A percentile compares a stretch with the other conserved stretches of the same genome.
phyloP scores from a whole-genome alignment of 2,329 filamentous ascomycete species.

The Ascochyta lentis region DNA sequence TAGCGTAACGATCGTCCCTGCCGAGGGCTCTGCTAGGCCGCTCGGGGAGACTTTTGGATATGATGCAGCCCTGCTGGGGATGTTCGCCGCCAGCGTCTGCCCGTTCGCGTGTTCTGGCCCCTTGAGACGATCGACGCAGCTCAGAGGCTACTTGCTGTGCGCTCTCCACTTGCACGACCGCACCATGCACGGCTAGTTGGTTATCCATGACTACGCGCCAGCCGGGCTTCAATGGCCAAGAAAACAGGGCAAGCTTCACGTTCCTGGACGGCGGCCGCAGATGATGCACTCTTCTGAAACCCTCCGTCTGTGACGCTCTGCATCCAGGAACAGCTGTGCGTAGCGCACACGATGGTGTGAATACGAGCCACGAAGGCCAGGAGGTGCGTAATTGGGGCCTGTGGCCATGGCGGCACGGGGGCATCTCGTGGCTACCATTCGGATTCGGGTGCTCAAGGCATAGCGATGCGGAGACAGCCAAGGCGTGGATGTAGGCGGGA shows the following conservation, averaged over 20 bases:
- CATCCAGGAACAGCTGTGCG: conserved; percentile 24
- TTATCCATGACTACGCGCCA: conserved; percentile 26
- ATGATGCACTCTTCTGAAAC: conserved; percentile 31
- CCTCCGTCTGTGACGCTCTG: conserved; percentile 20
- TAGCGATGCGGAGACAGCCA: conserved; percentile 30
- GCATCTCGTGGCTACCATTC: conserved; percentile 20
- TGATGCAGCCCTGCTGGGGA: conserved; percentile 41
- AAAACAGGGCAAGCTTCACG: conserved; percentile 34
- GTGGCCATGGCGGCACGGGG: conserved; percentile 5
- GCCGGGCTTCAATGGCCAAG: conserved; percentile 24
- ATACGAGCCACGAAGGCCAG: not conserved
- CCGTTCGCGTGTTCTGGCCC: conserved; percentile 42
- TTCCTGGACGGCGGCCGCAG: conserved; percentile 41
- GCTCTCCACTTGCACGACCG: conserved; percentile 31
- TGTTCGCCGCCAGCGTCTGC: conserved; percentile 37
- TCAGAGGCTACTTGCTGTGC: conserved; percentile 20
- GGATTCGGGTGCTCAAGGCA: conserved; percentile 16
- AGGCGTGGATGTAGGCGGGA: conserved; percentile 22
- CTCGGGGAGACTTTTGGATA: conserved; percentile 20
- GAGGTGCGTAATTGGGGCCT: not conserved
- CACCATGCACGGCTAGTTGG: conserved; percentile 35
- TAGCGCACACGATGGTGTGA: conserved; percentile 8
- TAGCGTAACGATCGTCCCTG: conserved; percentile 45
- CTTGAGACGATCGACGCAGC: conserved; percentile 46
- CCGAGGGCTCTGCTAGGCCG: conserved; percentile 28